Base-by-base conservation (phyloP, 2,329 filamentous ascomycete species). In the Claviceps pazoutovae region DNA sequence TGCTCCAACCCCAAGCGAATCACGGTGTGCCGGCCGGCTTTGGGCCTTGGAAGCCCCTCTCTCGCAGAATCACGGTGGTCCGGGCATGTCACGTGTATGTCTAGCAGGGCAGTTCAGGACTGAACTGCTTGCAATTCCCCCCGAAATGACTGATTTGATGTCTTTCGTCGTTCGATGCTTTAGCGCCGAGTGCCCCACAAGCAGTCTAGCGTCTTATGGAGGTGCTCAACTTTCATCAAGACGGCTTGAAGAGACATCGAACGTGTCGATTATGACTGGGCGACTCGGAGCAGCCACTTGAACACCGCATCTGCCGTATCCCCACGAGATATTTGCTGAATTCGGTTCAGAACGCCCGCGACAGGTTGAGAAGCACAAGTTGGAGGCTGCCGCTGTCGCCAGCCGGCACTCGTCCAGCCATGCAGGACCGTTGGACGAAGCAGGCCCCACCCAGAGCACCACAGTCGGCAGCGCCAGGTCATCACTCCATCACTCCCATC, bases 121-220 rank as follows among this genome's bases (percentile, higher is more conserved):
- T 3, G 34, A n/a, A n/a, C 11, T 16, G 38, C 23, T 38, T 30
- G n/a, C 41, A 48, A 48, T 41, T 8, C 37, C 30, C 46, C 21
- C 37, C 21, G 37, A 34, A 42, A 41, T 21, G 34, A 38, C 23
- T 44, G 42, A 26, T n/a, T 43, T 14, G 9, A 13, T 9, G 7
- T 43, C 19, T 43, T 7, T 19, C 11, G 17, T 43, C 23, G 8
- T 21, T 23, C 21, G n/a, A 44, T 19, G 4, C 21, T 42, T 34
- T 50, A 45, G 48, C 48, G 48, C 41, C 41, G 19, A 36, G 23
- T 37, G 48, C 48, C 48, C 48, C 41, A 37, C 48, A 30, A 23
- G 21, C 21, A 44, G 30, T 41, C 48, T 30, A 46, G 45, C 21
- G 5, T 23, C 42, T 26, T 11, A 34, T 34, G 30, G 9, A 34